Base-by-base conservation (phyloP, 768 basidiomycete species). In the Kwoniella heveanensis region DNA sequence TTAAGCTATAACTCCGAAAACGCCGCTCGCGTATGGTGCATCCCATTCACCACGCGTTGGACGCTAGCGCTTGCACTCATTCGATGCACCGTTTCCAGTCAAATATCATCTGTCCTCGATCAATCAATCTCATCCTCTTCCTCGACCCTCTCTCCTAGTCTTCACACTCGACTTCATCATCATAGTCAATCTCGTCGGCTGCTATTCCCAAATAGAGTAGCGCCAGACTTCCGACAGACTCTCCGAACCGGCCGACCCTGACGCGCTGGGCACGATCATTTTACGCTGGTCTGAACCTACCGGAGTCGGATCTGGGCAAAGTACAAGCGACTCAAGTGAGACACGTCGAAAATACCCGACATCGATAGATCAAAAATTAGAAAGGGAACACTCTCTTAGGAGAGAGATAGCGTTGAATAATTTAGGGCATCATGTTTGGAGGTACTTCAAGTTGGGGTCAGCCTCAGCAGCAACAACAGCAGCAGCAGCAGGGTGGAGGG, bases 401-500 rank as follows among this genome's bases (percentile, higher is more conserved):
- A n/a, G n/a, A n/a, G n/a, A n/a, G n/a, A n/a, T n/a, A n/a, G n/a
- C n/a, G n/a, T n/a, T n/a, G n/a, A n/a, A n/a, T n/a, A n/a, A n/a
- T n/a, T n/a, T n/a, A n/a, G 26, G 54, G n/a, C 48, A 57, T 39
- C 21, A 79, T 79, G 73, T 80, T 79, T 56, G 79, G 78, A 17
- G 54, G 61, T 25, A 66, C 48, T 48, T 67, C 73, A 50, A 57
- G 60, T 56, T 79, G 77, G 76, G 76, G 74, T 22, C 78, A 80
- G 64, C 66, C 72, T 53, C 87, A 86, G 69, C 86, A 86, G 76
- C 86, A 86, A 63, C 84, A 84, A 64, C 86, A 83, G 68, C 85
- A 83, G 69, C 83, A 79, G 56, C 80, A 67, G 26, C 64, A 64
- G 30, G 53, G 56, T 9, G 71, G 71, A 25, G 69, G 71, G 5